A percentile compares a stretch with the other conserved stretches of the same genome.
Evolutionary conservation across 2,329 filamentous ascomycete species (phyloP).

Genomic region (Monosporascus ibericus): DNA sequence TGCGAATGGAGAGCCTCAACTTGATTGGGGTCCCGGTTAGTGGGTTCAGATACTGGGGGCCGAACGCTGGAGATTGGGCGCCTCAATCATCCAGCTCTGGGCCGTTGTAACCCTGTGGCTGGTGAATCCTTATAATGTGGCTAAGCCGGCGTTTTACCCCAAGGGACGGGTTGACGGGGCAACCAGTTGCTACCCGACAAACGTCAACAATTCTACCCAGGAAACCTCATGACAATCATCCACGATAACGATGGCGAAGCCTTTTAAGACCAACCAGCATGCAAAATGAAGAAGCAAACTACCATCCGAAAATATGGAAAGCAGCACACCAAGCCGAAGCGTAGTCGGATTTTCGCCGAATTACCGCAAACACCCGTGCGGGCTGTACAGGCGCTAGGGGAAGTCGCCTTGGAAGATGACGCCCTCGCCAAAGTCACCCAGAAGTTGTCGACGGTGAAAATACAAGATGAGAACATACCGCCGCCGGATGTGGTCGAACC

Average conservation of each 20-base stretch:
- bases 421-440: slow-evolving; percentile 27
- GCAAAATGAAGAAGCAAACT: slow-evolving; percentile 39
- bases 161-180: not conserved
- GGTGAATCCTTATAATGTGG: not conserved
- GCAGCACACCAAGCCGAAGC: slow-evolving; percentile 38
- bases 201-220: not conserved
- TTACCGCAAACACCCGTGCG: slow-evolving; percentile 45
- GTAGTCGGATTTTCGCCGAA: slow-evolving; percentile 44
- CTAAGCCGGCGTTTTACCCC: not conserved
- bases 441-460: slow-evolving; percentile 20
- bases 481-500: slow-evolving; percentile 4
- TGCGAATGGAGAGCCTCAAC: not conserved
- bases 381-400: slow-evolving; percentile 3
- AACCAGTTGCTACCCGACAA: not conserved
- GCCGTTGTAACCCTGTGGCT: not conserved
- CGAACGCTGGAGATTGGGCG: too few species aligned
- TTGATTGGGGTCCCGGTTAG: not conserved
- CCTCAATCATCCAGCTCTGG: not conserved
- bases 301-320: slow-evolving; percentile 46
- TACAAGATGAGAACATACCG: slow-evolving; percentile 18
- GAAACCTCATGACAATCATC: not conserved
- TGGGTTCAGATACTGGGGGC: not conserved
- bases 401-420: slow-evolving; percentile 14
- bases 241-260: not conserved
- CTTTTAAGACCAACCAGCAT: not conserved